Conservation (phyloP, 2,329 filamentous ascomycete species). For the Ophiosphaerella herpotricha region DNA sequence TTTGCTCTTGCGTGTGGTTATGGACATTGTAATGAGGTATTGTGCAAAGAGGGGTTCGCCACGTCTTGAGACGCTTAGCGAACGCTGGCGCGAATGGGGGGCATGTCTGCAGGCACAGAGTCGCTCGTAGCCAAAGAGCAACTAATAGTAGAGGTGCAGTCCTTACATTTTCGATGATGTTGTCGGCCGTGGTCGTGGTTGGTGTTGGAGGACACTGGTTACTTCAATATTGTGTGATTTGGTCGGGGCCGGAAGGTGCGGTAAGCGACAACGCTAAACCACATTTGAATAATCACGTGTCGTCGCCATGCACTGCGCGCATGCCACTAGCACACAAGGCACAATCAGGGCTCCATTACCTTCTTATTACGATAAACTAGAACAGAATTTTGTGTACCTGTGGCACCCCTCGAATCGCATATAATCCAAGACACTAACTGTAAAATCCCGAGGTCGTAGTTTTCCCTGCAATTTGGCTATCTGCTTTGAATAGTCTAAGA, state of each 20-base stretch:
- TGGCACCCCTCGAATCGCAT: too few relatives aligned
- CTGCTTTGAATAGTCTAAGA: too few relatives aligned
- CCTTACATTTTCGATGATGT: conserved; percentile 51
- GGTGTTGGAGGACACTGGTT: conserved; percentile 19
- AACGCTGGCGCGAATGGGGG: conserved; percentile 26
- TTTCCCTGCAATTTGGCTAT: too few relatives aligned
- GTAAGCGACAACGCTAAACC: conserved; percentile 14
- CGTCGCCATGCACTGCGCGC: not conserved
- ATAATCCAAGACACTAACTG: too few relatives aligned
- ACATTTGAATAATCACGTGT: not conserved
- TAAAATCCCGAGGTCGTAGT: too few relatives aligned
- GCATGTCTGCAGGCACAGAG: conserved; percentile 20
- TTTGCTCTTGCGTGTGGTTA: conserved; percentile 21
- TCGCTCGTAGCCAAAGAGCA: conserved; percentile 20
- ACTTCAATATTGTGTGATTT: conserved; percentile 11
- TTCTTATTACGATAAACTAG: not conserved
- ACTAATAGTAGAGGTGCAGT: conserved; percentile 19
- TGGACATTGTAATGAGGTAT: conserved; percentile 21
- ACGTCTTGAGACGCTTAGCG: conserved; percentile 31
- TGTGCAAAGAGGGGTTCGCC: conserved; percentile 43
- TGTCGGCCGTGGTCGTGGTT: conserved; percentile 45
- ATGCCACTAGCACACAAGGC: not conserved
- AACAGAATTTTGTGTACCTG: too few relatives aligned
- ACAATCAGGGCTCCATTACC: not conserved
- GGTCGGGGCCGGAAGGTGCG: conserved; percentile 5